Evolutionary conservation across 345 rosid species (phyloP).

Genomic region (Bruguiera sexangula): DNA sequence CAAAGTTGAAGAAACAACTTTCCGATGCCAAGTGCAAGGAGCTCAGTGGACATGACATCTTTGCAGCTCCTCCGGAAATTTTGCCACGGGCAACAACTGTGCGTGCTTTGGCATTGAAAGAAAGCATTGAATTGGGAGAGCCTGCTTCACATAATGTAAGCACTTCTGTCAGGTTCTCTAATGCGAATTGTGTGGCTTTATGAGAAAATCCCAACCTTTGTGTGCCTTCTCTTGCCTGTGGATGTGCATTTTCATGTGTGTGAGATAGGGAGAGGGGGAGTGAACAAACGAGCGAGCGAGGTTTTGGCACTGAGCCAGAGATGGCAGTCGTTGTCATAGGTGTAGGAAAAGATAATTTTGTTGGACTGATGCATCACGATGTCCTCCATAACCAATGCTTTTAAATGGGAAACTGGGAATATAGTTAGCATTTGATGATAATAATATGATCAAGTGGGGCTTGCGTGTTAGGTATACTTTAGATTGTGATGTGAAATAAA

Average conservation of each 20-base stretch:
- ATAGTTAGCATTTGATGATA: not conserved
- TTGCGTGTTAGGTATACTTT: too few species aligned
- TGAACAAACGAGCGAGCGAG: too few species aligned
- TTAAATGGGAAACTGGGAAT: not conserved
- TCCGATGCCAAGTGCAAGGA: slow-evolving; percentile 91
- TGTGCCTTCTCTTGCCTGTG: not conserved
- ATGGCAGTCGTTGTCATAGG: not conserved
- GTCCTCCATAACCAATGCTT: not conserved
- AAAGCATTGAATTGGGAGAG: slow-evolving; percentile 41
- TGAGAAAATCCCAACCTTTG: not conserved
- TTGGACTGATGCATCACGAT: not conserved
- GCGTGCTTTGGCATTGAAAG: slow-evolving; percentile 55
- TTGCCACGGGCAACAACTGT: slow-evolving; percentile 61
- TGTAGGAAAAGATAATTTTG: not conserved
- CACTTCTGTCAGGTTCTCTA: slow-evolving; percentile 29
- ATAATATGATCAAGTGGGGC: not conserved
- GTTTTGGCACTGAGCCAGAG: not conserved
- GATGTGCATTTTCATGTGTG: too few species aligned
- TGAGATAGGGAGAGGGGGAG: too few species aligned
- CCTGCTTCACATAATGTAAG: slow-evolving; percentile 27
- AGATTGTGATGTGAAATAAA: too few species aligned
- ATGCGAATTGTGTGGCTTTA: slow-evolving; percentile 17
- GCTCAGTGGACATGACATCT: slow-evolving; percentile 88
- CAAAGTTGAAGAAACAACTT: not conserved
- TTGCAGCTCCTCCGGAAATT: slow-evolving; percentile 94